Evolutionary conservation across 139 green algal genomes (phyloP), one percentile per base, ranked within the genome.

Genomic region (Penium margaritaceum): DNA sequence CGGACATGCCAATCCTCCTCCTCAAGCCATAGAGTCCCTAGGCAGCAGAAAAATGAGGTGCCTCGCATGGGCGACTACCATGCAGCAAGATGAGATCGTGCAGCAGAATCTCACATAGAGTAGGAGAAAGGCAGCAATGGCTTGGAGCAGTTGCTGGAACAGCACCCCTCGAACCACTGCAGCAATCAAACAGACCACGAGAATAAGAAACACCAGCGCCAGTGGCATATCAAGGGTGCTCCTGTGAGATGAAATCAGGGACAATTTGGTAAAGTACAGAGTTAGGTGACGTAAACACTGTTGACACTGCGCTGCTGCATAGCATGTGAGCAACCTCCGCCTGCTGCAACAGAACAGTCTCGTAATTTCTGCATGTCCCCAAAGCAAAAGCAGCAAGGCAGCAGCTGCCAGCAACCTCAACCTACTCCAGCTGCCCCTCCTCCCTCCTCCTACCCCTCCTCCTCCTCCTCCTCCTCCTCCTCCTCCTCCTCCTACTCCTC

Each of bases 111-210:
- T 68, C 36, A 43, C 36, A n/a, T 24, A 7, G 12, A 87, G 24
- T 77, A 87, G 60, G 0, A 61, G 21, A 4, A 84, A 5, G 21
- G 35, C 72, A 0, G 88, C 51, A 5, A 53, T 24, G 1, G 66
- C 33, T 75, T 90, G 86, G 6, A 90, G 68, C 2, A 47, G 9
- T 32, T 90, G 85, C 75, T 90, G 86, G 33, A 89, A 51, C 37
- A 90, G 64, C n/a, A 90, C 86, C 3, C 85, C 85, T 43, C 51
- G 21, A 2, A 88, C 70, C 5, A 90, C 85, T 74, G 66, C 65
- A 63, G n/a, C n/a, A n/a, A n/a, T 4, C 3, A 34, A 21, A 29
- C 19, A 21, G 19, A 72, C 65, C 30, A 6, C 21, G n/a, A 54
- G 39, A 53, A 12, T 3, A 30, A 60, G 21, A 70, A 17, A 6